These are phyloP conservation scores for Globisporangium ultimum DNA, from an alignment of 352 stramenopile genomes.

Conservation along the genomic window DNA sequence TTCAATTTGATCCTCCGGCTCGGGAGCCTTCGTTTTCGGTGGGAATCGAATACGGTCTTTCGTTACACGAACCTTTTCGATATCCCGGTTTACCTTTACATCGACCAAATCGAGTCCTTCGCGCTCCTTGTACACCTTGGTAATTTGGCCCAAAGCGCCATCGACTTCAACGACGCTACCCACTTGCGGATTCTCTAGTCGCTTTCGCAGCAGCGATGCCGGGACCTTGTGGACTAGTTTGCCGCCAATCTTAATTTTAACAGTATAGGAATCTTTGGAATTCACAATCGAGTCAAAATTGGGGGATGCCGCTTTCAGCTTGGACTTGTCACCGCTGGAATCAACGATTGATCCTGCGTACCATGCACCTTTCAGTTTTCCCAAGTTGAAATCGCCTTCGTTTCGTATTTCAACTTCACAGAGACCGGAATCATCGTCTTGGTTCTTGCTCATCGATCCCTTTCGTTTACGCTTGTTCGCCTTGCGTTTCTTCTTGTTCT, in stretches of 20 bases:
- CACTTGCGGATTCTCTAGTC: constrained; percentile 37
- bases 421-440: constrained; percentile 5
- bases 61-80: constrained; percentile 54
- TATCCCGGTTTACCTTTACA: constrained; percentile 41
- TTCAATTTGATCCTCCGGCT: constrained; percentile 35
- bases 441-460: constrained; percentile 18
- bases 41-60: constrained; percentile 54
- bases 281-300: constrained; percentile 19
- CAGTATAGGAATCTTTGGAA: constrained; percentile 21
- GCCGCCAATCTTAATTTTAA: constrained; percentile 37
- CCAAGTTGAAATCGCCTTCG: constrained; percentile 21
- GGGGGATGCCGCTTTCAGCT: neutral
- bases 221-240: constrained; percentile 46
- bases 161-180: constrained; percentile 75
- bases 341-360: constrained; percentile 44
- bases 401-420: constrained; percentile 12
- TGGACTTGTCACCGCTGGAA: neutral
- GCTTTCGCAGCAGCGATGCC: constrained; percentile 33
- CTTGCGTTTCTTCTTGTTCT: constrained; percentile 60
- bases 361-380: constrained; percentile 52
- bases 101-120: constrained; percentile 27
- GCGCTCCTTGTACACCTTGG: constrained; percentile 29
- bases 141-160: constrained; percentile 59
- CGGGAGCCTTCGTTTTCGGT: constrained; percentile 9
- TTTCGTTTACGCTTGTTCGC: constrained; percentile 60